Conservation (phyloP, 2,329 filamentous ascomycete species). For the Westerdykella sp. region DNA sequence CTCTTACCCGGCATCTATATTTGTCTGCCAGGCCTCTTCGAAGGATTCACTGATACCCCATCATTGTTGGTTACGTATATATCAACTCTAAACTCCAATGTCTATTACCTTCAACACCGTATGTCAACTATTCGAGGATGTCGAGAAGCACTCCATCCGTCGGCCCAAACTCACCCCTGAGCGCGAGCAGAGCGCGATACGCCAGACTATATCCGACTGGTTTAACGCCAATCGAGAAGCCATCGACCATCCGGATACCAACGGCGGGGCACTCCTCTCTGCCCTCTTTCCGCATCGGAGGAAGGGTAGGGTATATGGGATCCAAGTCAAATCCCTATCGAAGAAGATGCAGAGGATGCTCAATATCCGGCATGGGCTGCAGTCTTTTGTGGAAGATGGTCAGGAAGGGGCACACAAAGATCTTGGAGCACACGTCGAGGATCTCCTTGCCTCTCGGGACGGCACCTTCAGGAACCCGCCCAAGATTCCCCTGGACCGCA, state of each 20-base stretch:
- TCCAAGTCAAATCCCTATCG: conserved; percentile 58
- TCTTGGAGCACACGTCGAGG: conserved; percentile 64
- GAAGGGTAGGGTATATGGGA: conserved; percentile 69
- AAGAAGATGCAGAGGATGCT: conserved; percentile 63
- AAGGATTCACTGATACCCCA: too few species aligned
- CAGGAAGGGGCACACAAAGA: conserved; percentile 55
- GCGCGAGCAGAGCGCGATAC: conserved; percentile 19
- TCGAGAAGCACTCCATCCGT: conserved; percentile 49
- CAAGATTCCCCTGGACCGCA: conserved; percentile 58
- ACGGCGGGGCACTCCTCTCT: conserved; percentile 62
- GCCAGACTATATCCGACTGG: conserved; percentile 56
- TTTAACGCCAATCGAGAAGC: conserved; percentile 56
- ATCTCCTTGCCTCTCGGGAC: conserved; percentile 56
- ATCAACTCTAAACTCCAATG: conserved; percentile 40
- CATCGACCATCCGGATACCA: conserved; percentile 53
- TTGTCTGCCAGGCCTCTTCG: too few species aligned
- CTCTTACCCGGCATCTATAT: too few species aligned
- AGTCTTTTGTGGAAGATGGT: conserved; percentile 59
- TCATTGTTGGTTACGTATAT: too few species aligned
- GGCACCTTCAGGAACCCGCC: conserved; percentile 31
- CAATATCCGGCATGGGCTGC: conserved; percentile 57
- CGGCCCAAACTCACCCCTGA: conserved; percentile 36
- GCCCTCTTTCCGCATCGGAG: conserved; percentile 69
- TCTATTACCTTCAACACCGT: conserved; percentile 62
- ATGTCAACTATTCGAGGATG: conserved; percentile 65